Conservation (phyloP, 768 basidiomycete genomes). For the Amanita jacksonii region DNA sequence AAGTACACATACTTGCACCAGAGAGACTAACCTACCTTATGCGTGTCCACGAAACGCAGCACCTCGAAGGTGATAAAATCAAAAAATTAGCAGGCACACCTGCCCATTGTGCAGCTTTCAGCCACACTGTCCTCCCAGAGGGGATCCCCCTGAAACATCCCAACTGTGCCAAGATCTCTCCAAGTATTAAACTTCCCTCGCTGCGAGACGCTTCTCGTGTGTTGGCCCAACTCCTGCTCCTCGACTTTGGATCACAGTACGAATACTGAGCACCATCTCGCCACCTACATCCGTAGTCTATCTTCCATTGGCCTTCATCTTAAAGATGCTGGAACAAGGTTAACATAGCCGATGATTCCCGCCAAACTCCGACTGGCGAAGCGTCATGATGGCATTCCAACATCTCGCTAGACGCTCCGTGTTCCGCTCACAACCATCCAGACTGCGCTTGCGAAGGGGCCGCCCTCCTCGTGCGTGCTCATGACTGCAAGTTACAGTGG, state of each 20-base stretch:
- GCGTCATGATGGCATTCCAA: background rate
- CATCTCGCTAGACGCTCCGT: conserved; percentile 6
- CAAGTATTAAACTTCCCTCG: conserved; percentile 4
- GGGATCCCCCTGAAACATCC: conserved; percentile 1
- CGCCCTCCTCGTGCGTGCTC: conserved; percentile 2
- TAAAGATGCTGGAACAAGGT: background rate
- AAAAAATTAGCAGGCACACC: conserved; percentile 6
- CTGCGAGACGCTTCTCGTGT: conserved; percentile 1
- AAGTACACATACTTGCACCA: no score
- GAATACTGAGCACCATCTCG: background rate
- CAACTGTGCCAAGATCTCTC: conserved; percentile 4
- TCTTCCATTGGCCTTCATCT: background rate
- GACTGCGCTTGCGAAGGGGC: background rate
- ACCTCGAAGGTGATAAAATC: conserved; percentile 3
- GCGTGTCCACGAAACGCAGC: background rate
- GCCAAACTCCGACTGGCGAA: background rate
- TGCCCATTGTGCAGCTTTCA: background rate
- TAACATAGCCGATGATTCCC: background rate
- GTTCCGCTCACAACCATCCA: conserved; percentile 7
- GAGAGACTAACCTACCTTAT: no score
- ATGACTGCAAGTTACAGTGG: background rate
- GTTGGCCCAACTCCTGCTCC: conserved; percentile 9
- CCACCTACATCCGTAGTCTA: background rate
- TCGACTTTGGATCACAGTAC: background rate
- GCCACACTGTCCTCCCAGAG: conserved; percentile 1